Evolutionary conservation across 331 rosid genomes (phyloP).

Genomic region (Ulmus americana): DNA sequence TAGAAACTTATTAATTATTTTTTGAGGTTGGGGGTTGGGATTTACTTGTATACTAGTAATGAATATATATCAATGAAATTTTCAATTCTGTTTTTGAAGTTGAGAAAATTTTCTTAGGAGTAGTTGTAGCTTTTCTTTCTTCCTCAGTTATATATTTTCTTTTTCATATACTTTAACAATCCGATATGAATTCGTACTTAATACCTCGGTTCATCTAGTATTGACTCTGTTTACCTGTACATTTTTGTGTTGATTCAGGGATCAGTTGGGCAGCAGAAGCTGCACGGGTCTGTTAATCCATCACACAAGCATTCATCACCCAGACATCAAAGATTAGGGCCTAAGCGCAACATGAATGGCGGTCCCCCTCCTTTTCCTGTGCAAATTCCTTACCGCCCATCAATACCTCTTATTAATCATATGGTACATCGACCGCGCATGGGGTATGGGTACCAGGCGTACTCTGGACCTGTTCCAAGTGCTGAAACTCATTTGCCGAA

Average conservation of each 20-base stretch:
- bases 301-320: conserved; percentile 43
- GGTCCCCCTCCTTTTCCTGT: conserved; percentile 50
- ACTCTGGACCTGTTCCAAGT: conserved; percentile 50
- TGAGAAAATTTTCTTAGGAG: no score
- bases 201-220: no score
- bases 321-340: conserved; percentile 54
- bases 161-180: neutral
- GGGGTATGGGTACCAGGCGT: conserved; percentile 56
- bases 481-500: conserved; percentile 53
- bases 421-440: conserved; percentile 61
- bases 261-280: conserved; percentile 42
- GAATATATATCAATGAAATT: neutral
- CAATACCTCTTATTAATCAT: conserved; percentile 45
- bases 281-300: conserved; percentile 44
- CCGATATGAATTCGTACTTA: no score
- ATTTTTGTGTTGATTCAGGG: conserved; percentile 34
- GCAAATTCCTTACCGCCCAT: conserved; percentile 50
- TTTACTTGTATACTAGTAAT: neutral
- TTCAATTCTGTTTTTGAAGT: neutral
- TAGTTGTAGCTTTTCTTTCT: no score
- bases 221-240: conserved; percentile 7
- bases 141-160: neutral
- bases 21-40: neutral
- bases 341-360: conserved; percentile 46
- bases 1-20: neutral